A percentile compares a stretch with the other conserved stretches of the same genome.
phyloP scores from a whole-genome alignment of 345 rosid genomes.

The Euphorbia tirucalli region DNA sequence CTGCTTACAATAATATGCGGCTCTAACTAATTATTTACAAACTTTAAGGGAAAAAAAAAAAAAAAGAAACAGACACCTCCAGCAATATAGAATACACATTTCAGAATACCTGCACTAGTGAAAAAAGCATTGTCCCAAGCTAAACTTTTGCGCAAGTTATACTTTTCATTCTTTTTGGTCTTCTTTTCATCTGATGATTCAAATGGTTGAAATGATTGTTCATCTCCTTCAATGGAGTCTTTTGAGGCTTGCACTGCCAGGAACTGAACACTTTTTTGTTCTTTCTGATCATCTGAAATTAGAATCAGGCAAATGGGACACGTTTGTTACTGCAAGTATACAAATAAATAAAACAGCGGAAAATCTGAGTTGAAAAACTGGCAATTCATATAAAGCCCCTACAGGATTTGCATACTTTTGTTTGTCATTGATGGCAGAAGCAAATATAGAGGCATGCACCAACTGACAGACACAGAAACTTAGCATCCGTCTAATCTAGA shows the following conservation, averaged over 20 bases:
- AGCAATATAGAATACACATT: background rate
- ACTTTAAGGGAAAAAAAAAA: too few species aligned
- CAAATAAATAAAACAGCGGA: background rate
- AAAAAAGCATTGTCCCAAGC: conserved; percentile 97
- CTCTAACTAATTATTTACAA: conserved; percentile 1
- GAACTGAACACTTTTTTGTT: conserved; percentile 29
- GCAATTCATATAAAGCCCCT: background rate
- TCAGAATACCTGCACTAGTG: conserved; percentile 64
- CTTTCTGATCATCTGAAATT: conserved; percentile 39
- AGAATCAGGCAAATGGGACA: conserved; percentile 24
- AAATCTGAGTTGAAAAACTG: background rate
- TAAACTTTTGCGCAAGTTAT: conserved; percentile 76
- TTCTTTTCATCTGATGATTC: conserved; percentile 41
- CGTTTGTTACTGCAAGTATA: background rate
- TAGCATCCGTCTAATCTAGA: background rate
- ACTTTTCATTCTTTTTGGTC: conserved; percentile 44
- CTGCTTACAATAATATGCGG: conserved; percentile 32
- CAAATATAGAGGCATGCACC: background rate
- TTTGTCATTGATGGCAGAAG: background rate
- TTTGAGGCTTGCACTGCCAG: conserved; percentile 22
- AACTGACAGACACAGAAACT: too few species aligned
- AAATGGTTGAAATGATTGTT: conserved; percentile 34
- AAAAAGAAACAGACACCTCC: background rate
- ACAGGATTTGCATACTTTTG: too few species aligned
- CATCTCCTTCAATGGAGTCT: conserved; percentile 29